Percentiles rank a stretch among this genome's conserved stretches.
These are phyloP conservation scores for Aspergillus neotritici DNA, from an alignment of 2,329 filamentous ascomycete species.

Conservation along the genomic window DNA sequence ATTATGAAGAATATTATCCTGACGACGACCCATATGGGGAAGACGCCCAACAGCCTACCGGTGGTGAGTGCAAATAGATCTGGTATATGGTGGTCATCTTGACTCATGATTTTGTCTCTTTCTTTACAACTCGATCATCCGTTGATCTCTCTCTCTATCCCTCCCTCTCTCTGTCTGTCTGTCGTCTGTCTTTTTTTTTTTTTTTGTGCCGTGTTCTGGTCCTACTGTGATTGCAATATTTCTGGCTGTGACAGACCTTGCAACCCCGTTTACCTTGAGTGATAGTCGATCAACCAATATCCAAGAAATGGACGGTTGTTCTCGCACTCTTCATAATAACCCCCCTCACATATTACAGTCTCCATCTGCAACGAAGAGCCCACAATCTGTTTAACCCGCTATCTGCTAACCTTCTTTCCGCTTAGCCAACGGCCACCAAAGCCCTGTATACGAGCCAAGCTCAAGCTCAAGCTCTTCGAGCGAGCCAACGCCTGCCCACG, in stretches of 20 bases:
- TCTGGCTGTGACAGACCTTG: too few species aligned
- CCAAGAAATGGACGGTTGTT: neutral
- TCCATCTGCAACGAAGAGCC: neutral
- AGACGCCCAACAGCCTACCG: too few species aligned
- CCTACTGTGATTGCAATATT: too few species aligned
- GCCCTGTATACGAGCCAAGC: too few species aligned
- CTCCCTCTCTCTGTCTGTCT: too few species aligned
- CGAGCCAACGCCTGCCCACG: too few species aligned
- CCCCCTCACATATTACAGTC: conserved; percentile 13
- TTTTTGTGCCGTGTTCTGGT: too few species aligned
- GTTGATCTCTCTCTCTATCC: too few species aligned
- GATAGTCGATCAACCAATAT: neutral
- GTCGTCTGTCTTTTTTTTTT: too few species aligned
- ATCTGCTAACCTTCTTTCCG: conserved; percentile 7
- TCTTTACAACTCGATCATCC: conserved; percentile 20
- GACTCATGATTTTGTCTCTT: conserved; percentile 21
- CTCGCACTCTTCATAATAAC: conserved; percentile 10
- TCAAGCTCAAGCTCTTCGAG: too few species aligned
- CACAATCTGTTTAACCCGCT: neutral
- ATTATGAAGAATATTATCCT: too few species aligned
- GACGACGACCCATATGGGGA: too few species aligned
- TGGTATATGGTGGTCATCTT: conserved; percentile 17
- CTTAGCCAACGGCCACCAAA: neutral
- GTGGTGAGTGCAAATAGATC: conserved; percentile 23
- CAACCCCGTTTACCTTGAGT: neutral